phyloP scores from a whole-genome alignment of 306 rosid species.

The Vigna hirtella region DNA sequence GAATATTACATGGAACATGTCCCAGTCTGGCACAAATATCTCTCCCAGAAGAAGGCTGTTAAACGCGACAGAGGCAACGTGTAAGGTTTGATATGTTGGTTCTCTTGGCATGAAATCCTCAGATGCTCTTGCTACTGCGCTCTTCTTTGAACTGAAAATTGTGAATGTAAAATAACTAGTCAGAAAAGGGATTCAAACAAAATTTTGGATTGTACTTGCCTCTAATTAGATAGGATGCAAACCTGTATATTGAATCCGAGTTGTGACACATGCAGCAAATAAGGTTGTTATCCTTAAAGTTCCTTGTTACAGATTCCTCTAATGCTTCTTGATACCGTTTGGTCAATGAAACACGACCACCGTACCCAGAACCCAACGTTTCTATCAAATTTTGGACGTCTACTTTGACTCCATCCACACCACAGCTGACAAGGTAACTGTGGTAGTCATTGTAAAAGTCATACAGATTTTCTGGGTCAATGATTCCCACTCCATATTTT shows the following conservation, averaged over 20 bases:
- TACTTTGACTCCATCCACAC: slow-evolving; percentile 78
- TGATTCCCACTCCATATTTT: slow-evolving; percentile 72
- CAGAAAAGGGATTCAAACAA: slow-evolving; percentile 22
- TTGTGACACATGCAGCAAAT: slow-evolving; percentile 76
- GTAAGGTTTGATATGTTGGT: slow-evolving; percentile 79
- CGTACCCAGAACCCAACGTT: slow-evolving; percentile 68
- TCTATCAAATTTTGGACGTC: slow-evolving; percentile 75
- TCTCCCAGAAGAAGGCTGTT: slow-evolving; percentile 81
- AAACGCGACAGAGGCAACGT: slow-evolving; percentile 71
- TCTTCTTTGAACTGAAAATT: slow-evolving; percentile 63
- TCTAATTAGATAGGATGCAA: slow-evolving; percentile 20
- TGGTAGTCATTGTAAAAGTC: slow-evolving; percentile 73
- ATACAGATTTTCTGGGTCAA: slow-evolving; percentile 57
- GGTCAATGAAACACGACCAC: slow-evolving; percentile 69
- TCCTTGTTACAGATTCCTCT: slow-evolving; percentile 61
- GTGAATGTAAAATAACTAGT: slow-evolving; percentile 3
- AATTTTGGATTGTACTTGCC: slow-evolving; percentile 15
- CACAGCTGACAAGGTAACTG: slow-evolving; percentile 66
- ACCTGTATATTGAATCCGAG: slow-evolving; percentile 76
- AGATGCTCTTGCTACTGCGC: slow-evolving; percentile 73
- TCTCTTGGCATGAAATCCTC: slow-evolving; percentile 88
- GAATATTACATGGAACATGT: slow-evolving; percentile 75
- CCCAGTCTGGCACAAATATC: slow-evolving; percentile 82
- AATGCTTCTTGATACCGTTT: slow-evolving; percentile 68
- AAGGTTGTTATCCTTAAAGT: slow-evolving; percentile 62